phyloP scores from a whole-genome alignment of 208 protist species.

The Trichomonas tenax region DNA sequence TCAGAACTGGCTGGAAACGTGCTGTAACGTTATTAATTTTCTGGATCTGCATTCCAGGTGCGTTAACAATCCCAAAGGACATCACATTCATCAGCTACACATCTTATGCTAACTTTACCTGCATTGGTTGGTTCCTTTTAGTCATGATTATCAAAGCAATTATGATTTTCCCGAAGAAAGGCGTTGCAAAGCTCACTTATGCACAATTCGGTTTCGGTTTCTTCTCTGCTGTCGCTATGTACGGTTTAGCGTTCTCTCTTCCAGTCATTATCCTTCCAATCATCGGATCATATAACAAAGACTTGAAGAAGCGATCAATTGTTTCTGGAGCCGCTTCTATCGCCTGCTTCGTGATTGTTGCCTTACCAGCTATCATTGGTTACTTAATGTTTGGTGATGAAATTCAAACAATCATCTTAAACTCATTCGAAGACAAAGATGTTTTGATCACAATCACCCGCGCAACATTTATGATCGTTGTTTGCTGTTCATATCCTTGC shows the following conservation, averaged over 20 bases:
- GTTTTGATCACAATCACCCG: neutral
- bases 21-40: neutral
- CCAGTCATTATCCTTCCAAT: neutral
- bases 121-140: neutral
- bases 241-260: neutral
- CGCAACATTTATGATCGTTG: neutral
- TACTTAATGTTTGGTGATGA: neutral
- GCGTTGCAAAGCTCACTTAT: neutral
- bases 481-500: neutral
- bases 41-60: neutral
- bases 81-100: neutral
- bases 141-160: neutral
- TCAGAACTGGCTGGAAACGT: neutral
- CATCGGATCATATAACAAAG: neutral
- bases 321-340: neutral
- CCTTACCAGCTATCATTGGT: neutral
- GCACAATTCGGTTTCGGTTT: neutral
- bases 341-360: neutral
- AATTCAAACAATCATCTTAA: neutral
- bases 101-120: neutral
- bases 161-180: neutral
- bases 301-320: neutral
- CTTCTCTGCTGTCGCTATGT: neutral
- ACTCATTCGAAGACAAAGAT: neutral
- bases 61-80: neutral